These are phyloP conservation scores for Agaricus bisporus DNA, from an alignment of 768 basidiomycete species.

Conservation along the genomic window DNA sequence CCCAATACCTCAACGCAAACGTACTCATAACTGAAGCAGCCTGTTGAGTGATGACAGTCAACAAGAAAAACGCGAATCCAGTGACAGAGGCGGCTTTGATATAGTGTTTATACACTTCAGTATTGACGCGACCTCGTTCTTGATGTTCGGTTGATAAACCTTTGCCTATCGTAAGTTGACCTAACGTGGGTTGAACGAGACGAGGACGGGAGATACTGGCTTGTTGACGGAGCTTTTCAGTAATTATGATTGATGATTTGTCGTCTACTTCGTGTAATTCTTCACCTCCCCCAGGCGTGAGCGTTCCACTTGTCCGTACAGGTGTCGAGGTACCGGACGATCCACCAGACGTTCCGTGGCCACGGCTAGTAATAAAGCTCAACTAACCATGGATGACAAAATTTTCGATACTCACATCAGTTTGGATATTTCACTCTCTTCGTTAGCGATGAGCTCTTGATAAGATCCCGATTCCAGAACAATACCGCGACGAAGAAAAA, in stretches of 20 bases:
- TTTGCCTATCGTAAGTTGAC: constrained; percentile 31
- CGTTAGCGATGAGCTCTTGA: constrained; percentile 47
- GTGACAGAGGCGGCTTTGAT: constrained; percentile 70
- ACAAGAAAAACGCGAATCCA: constrained; percentile 62
- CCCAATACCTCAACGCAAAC: constrained; percentile 73
- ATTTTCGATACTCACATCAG: constrained; percentile 50
- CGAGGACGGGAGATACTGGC: constrained; percentile 53
- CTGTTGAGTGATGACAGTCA: constrained; percentile 53
- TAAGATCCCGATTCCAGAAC: constrained; percentile 75
- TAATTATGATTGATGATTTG: constrained; percentile 19
- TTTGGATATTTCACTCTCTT: constrained; percentile 62
- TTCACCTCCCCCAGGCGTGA: constrained; percentile 22
- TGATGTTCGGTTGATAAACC: constrained; percentile 64
- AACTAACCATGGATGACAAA: neutral
- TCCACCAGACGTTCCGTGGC: constrained; percentile 37
- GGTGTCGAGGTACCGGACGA: constrained; percentile 52
- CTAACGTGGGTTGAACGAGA: constrained; percentile 34
- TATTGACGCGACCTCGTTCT: constrained; percentile 79
- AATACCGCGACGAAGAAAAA: constrained; percentile 76
- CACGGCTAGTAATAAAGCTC: constrained; percentile 24
- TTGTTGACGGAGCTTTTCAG: constrained; percentile 54
- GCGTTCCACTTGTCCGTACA: constrained; percentile 28
- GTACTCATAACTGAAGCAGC: constrained; percentile 53
- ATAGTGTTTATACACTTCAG: constrained; percentile 70
- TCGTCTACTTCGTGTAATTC: constrained; percentile 15